phyloP scores from a whole-genome alignment of 2,329 filamentous ascomycete species.

The Colletotrichum musae region DNA sequence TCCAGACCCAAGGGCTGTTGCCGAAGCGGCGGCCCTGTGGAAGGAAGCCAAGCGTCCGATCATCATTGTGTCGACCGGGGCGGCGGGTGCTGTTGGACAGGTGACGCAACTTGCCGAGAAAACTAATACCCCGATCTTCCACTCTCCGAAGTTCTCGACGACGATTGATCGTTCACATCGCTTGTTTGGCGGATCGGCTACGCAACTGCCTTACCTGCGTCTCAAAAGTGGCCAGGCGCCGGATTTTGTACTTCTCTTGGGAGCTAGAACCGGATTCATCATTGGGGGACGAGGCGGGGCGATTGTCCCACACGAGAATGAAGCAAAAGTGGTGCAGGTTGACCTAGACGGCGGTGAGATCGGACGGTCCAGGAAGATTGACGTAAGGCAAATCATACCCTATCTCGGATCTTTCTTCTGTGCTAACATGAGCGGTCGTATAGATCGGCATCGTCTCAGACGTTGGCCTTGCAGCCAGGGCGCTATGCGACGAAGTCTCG shows the following conservation, averaged over 20 bases:
- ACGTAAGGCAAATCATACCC: neutral
- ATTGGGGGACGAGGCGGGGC: slow-evolving; percentile 20
- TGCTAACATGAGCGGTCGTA: neutral
- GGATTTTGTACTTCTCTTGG: slow-evolving; percentile 26
- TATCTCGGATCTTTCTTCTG: neutral
- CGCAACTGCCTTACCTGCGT: slow-evolving; percentile 16
- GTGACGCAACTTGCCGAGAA: slow-evolving; percentile 14
- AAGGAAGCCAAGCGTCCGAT: slow-evolving; percentile 7
- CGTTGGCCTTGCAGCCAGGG: slow-evolving; percentile 11
- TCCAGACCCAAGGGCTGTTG: neutral
- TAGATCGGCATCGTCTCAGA: slow-evolving; percentile 26
- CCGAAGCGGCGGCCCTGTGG: slow-evolving; percentile 7
- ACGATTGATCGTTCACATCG: neutral
- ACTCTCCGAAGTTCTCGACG: slow-evolving; percentile 27
- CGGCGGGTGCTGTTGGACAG: neutral
- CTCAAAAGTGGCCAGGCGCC: slow-evolving; percentile 10
- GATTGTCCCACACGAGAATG: slow-evolving; percentile 17
- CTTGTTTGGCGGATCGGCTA: slow-evolving; percentile 17
- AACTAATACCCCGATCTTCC: slow-evolving; percentile 21
- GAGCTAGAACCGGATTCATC: slow-evolving; percentile 23
- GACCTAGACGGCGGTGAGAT: slow-evolving; percentile 26
- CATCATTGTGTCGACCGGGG: slow-evolving; percentile 24
- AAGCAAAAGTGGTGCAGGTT: slow-evolving; percentile 23
- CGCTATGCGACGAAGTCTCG: neutral
- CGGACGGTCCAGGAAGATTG: slow-evolving; percentile 22